Evolutionary conservation across 495 filamentous ascomycete species (phyloP), one percentile per base, ranked within the genome.

Genomic region (Aspergillus campestris): DNA sequence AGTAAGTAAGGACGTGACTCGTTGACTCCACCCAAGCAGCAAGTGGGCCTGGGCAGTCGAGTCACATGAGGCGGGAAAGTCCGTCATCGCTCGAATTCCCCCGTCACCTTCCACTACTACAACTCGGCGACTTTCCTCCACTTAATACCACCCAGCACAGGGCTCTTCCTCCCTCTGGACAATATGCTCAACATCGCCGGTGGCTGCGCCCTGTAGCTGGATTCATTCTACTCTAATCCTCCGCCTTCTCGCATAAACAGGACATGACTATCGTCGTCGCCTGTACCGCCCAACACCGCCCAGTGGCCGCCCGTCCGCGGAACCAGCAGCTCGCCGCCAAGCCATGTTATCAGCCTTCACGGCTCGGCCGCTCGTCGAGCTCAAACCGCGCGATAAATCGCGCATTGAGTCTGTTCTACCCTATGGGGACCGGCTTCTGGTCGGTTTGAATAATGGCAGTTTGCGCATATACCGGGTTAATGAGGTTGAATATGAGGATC

Each of bases 331-430:
- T 53, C 41, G 48, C 40, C 42, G 42, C 54, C 35, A 49, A 58
- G 43, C 73, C 70, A 98, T 98, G 92, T 82, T 97, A 66, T 94
- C 92, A 70, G 91, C 94, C 64, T 98, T 99, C 70, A 91, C 83
- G 52, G 89, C 92, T 75, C 86, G 86, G 60, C 86, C 94, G 50
- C 86, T 97, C 57, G 83, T 96, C 73, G 92, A 99, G 83, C 84
- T 99, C 49, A 90, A 84, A 69, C 81, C 81, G 58, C 82, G 88
- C 58, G 92, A 97, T 76, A 95, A 90, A 69, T 94, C 86, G 38
- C 87, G 81, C 74, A 95, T 99, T 62, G 91, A 97, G 65, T 87
- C 86, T 5, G 83, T 97, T 45, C 76, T 96, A 32, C 86, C 92
- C 49, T 89, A 94, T 67, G 89, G 88, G 51, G 91, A 97, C 56